phyloP scores from a whole-genome alignment of 2,329 filamentous ascomycete genomes.

The Boeremia exigua region DNA sequence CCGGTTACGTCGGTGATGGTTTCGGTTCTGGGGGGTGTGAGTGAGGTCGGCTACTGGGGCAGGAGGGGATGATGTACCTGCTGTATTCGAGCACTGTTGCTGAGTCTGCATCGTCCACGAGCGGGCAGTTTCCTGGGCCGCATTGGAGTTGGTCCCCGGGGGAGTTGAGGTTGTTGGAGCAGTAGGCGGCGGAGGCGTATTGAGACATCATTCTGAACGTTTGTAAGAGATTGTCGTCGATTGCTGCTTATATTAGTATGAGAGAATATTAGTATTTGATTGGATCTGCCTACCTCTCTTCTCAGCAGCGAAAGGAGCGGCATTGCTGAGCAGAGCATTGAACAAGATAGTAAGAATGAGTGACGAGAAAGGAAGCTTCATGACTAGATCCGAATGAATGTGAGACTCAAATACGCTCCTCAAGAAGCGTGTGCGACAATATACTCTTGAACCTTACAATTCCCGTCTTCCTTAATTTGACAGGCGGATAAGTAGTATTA shows the following conservation, averaged over 20 bases:
- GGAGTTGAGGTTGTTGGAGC: constrained; percentile 54
- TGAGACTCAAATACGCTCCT: neutral
- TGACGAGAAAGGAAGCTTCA: constrained; percentile 21
- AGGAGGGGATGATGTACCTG: constrained; percentile 11
- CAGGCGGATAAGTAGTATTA: neutral
- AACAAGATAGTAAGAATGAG: constrained; percentile 21
- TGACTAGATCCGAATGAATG: neutral
- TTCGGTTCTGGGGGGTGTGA: constrained; percentile 18
- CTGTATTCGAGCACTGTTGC: constrained; percentile 54
- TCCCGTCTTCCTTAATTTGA: neutral
- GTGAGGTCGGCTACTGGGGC: neutral
- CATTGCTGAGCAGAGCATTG: constrained; percentile 20
- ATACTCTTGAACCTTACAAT: neutral
- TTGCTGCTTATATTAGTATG: constrained; percentile 15
- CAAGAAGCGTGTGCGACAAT: neutral
- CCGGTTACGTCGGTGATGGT: constrained; percentile 53
- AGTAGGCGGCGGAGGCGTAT: constrained; percentile 62
- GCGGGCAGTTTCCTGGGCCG: constrained; percentile 55
- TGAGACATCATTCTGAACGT: constrained; percentile 46
- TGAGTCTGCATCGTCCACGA: constrained; percentile 54
- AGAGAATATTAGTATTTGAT: too few relatives aligned
- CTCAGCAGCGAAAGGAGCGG: constrained; percentile 23
- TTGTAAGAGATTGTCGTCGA: constrained; percentile 27
- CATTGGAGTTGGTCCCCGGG: constrained; percentile 53
- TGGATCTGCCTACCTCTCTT: constrained; percentile 18